A percentile compares a stretch with the other conserved stretches of the same genome.
phyloP scores from a whole-genome alignment of 2,329 filamentous ascomycete genomes.

The Verticillium isaacii region DNA sequence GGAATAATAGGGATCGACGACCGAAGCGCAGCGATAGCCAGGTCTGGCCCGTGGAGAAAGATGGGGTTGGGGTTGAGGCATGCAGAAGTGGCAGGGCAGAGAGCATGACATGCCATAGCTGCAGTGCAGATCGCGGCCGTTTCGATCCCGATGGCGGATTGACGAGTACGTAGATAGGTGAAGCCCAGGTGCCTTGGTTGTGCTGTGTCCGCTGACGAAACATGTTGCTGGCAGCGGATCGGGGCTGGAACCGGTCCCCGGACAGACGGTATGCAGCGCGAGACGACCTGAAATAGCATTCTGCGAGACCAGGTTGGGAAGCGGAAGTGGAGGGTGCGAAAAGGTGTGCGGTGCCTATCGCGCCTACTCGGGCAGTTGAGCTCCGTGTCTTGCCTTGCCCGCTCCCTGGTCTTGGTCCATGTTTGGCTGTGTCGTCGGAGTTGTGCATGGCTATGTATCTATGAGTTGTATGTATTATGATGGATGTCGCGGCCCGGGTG shows the following conservation, averaged over 20 bases:
- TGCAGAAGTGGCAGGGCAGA: neutral
- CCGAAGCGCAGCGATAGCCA: neutral
- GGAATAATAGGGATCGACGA: neutral
- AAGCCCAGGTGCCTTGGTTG: neutral
- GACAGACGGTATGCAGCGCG: neutral
- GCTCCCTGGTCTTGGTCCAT: neutral
- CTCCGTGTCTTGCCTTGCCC: neutral
- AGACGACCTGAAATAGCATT: neutral
- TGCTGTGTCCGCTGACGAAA: neutral
- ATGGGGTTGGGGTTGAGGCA: neutral
- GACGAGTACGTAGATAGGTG: neutral
- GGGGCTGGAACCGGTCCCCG: neutral
- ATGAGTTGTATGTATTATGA: no score
- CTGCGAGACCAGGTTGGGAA: neutral
- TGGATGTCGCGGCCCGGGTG: neutral
- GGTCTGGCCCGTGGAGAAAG: neutral
- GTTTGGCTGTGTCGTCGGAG: neutral
- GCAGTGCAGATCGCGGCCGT: constrained; percentile 7
- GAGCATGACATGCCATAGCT: neutral
- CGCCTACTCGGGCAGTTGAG: neutral
- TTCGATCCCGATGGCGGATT: constrained; percentile 6
- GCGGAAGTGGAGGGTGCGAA: neutral
- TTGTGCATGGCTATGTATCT: neutral
- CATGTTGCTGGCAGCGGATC: neutral
- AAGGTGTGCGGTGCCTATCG: neutral